Base-by-base conservation (phyloP, 2,329 filamentous ascomycete species). In the Phialemonium atrogriseum region DNA sequence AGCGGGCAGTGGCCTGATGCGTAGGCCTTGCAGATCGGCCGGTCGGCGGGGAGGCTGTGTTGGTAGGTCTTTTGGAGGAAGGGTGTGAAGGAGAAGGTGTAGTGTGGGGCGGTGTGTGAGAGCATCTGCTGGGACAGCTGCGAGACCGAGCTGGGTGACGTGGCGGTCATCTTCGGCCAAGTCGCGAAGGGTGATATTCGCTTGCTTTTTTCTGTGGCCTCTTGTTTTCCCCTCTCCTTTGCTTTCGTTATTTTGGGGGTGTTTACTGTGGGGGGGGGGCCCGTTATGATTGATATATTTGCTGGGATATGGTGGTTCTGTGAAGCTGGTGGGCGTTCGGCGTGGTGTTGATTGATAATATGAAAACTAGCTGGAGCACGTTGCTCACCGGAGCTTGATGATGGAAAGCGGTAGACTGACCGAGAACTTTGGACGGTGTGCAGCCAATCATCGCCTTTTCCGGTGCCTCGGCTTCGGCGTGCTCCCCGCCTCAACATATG, bases 21-120 rank as follows among this genome's bases (percentile, higher is more conserved):
- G 63, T 86, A 95, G 38, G 87, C 80, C 52, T 84, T 85, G 67
- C 91, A 96, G 52, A 84, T 68, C 25, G 88, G 85, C 0, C 83
- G 75, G 54, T 84, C 77, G 22, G 81, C 73, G 14, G 84, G 76
- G 31, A 94, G 78, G 42, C 84, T 83, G 59, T 93, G 88, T 41
- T 86, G 79, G 59, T 91, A 87, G 44, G 83, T 87, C 39, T 77
- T 68, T 43, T 80, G 80, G 22, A 94, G 76, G 62, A 94, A 94
- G 27, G 85, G 81, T 19, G 77, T 80, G 69, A 95, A 94, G 56
- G 74, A 75, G 67, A 95, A 94, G 46, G 66, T 74, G 62, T 84
- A 82, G 37, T 55, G 47, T 5, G 67, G 65, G 5, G 68, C 57
- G 36, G 62, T 55, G 58, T 76, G 76, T 36, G 68, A 59, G 45